Evolutionary conservation across 306 rosid species (phyloP).

Genomic region (Begonia peltatifolia): DNA sequence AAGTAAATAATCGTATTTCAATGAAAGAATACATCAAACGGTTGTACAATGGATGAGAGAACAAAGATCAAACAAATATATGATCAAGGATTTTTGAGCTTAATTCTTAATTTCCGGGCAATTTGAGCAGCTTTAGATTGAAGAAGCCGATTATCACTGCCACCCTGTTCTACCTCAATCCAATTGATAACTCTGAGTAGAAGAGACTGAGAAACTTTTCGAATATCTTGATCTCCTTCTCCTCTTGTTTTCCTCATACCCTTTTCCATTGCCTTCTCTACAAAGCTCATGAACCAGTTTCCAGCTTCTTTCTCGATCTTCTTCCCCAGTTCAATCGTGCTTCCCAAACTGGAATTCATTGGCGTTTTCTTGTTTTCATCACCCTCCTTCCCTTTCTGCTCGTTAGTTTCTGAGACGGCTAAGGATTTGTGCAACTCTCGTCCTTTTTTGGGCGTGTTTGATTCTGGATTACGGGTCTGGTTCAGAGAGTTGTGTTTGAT

Average conservation of each 20-base stretch:
- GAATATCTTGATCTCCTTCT: slow-evolving; percentile 29
- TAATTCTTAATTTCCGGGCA: slow-evolving; percentile 77
- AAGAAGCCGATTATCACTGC: slow-evolving; percentile 35
- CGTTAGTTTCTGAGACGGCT: slow-evolving; percentile 3
- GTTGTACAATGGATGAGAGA: no score
- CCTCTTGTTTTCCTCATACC: slow-evolving; percentile 73
- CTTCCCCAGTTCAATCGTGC: slow-evolving; percentile 52
- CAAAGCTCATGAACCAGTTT: slow-evolving; percentile 85
- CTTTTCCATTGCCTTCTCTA: slow-evolving; percentile 74
- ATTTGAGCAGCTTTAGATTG: slow-evolving; percentile 74
- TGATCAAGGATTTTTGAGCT: slow-evolving; percentile 69
- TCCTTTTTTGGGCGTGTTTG: slow-evolving; percentile 8
- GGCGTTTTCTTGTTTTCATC: slow-evolving; percentile 57
- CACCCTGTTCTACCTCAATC: slow-evolving; percentile 73
- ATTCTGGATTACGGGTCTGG: no score
- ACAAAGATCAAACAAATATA: no score
- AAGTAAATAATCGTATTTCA: no score
- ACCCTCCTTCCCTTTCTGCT: slow-evolving; percentile 35
- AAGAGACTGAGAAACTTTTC: slow-evolving; percentile 68
- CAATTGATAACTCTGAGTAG: slow-evolving; percentile 68
- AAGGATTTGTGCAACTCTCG: slow-evolving; percentile 38
- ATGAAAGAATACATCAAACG: no score
- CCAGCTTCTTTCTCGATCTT: slow-evolving; percentile 85
- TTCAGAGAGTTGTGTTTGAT: slow-evolving; percentile 26
- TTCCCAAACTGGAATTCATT: slow-evolving; percentile 23